phyloP scores from a whole-genome alignment of 2,329 filamentous ascomycete species.

The Pseudogymnoascus sp. region DNA sequence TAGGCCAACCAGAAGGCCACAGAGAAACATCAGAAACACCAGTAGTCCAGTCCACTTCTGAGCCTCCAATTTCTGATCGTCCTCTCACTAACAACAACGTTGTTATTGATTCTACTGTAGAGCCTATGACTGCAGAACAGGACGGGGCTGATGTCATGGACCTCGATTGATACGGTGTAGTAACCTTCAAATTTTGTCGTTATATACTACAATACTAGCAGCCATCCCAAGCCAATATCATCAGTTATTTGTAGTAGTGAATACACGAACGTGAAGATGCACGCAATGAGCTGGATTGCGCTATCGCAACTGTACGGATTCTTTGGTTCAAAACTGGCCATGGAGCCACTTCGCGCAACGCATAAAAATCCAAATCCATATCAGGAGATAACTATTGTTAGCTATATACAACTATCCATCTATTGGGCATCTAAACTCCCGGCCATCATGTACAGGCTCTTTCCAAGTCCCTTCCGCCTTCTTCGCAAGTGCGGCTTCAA shows the following conservation, averaged over 20 bases:
- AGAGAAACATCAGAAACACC: background rate
- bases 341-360: background rate
- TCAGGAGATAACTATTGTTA: background rate
- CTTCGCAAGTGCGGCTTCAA: slow-evolving; percentile 55
- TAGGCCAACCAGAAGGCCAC: background rate
- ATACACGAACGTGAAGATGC: background rate
- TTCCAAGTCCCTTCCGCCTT: slow-evolving; percentile 40
- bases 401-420: slow-evolving; percentile 28
- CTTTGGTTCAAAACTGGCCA: background rate
- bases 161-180: slow-evolving; percentile 1
- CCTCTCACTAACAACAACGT: background rate
- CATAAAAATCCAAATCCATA: background rate
- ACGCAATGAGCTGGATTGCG: no score
- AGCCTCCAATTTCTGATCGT: background rate
- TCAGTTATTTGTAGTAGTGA: background rate
- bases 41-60: background rate
- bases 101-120: background rate
- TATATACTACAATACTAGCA: background rate
- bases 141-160: slow-evolving; percentile 3
- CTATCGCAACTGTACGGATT: background rate
- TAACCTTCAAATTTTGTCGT: background rate
- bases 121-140: background rate
- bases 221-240: no score
- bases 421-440: slow-evolving; percentile 30
- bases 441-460: slow-evolving; percentile 47